Conservation (phyloP, 2,329 filamentous ascomycete species). For the Endocalyx cinctus region DNA sequence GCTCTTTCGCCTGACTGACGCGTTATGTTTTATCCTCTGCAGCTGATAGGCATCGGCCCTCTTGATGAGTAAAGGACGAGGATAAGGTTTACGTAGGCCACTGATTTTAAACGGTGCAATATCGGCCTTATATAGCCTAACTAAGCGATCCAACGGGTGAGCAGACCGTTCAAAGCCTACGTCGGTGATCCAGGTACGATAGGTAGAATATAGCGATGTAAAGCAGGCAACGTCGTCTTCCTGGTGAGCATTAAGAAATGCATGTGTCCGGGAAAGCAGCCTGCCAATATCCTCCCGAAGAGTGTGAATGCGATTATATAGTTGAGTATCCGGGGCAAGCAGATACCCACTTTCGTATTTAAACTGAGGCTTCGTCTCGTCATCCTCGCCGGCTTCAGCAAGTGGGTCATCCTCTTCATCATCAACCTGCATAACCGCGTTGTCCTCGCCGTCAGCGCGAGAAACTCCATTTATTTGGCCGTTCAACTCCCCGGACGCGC, state of each 20-base stretch:
- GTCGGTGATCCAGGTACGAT: conserved; percentile 94
- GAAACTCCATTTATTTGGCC: conserved; percentile 35
- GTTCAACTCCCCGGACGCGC: conserved; percentile 53
- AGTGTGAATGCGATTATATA: conserved; percentile 74
- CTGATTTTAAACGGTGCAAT: conserved; percentile 92
- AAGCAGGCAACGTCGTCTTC: conserved; percentile 97
- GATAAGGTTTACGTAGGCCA: conserved; percentile 86
- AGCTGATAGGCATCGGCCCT: conserved; percentile 93
- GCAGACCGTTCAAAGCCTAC: conserved; percentile 95
- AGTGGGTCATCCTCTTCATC: conserved; percentile 50
- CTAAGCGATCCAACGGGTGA: conserved; percentile 83
- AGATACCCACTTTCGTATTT: conserved; percentile 85
- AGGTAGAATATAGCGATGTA: conserved; percentile 85
- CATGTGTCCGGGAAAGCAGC: conserved; percentile 77
- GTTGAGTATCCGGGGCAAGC: conserved; percentile 53
- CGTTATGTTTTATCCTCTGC: conserved; percentile 90
- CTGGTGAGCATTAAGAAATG: conserved; percentile 76
- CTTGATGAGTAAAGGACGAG: conserved; percentile 84
- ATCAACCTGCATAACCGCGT: conserved; percentile 51
- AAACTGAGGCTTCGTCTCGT: conserved; percentile 80
- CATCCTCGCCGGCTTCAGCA: conserved; percentile 67
- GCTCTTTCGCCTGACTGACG: conserved; percentile 79
- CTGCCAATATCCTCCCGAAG: conserved; percentile 76
- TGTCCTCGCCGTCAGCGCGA: conserved; percentile 34
- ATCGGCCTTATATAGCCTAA: conserved; percentile 79